Base-by-base conservation (phyloP, 2,329 filamentous ascomycete genomes). In the Leptodontidium sp. region DNA sequence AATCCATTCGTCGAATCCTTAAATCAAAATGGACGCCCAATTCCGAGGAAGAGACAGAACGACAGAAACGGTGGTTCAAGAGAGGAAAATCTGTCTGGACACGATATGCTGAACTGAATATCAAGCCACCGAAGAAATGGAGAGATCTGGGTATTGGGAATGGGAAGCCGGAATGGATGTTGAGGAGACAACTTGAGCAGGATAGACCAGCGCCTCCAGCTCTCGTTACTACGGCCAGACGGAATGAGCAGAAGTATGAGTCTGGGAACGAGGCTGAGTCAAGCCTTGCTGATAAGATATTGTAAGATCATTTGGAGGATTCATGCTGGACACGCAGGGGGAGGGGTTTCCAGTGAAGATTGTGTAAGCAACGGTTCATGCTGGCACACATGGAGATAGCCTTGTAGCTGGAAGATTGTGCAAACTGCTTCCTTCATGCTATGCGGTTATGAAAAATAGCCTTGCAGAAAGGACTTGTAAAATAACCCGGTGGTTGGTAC, bases 1-100 rank as follows among this genome's bases (percentile, higher is more conserved):
- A 99, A 78, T 93, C 90, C 0, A 92, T 98, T 68, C 89, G 94
- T 12, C 88, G 96, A 45, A 97, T 99, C 64, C 82, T 99, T 70
- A 93, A 88, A 82, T 88, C 87, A 78, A 94, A 93, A 69, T 96
- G 93, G 90, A 81, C 81, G 75, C 90, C 92, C 3, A 83, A 78
- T 8, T 76, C 84, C 35, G 83, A 85, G 32, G 86, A 90, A 75
- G 86, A 89, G 70, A 78, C 84, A 69, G 81, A 85, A 2, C 84
- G 89, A 65, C 86, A 89, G 76, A 80, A 82, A 73, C 82, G 89
- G 29, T 91, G 89, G 89, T 85, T 87, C 75, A 83, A 84, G 21
- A 83, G 89, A 64, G 89, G 89, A 68, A 84, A 86, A 79, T 77
- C 79, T 61, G 84, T 91, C 67, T 91, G 89, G 88, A 78, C 81